These are phyloP conservation scores for Pseudocercospora musae DNA, from an alignment of 2,329 filamentous ascomycete species.

Conservation along the genomic window DNA sequence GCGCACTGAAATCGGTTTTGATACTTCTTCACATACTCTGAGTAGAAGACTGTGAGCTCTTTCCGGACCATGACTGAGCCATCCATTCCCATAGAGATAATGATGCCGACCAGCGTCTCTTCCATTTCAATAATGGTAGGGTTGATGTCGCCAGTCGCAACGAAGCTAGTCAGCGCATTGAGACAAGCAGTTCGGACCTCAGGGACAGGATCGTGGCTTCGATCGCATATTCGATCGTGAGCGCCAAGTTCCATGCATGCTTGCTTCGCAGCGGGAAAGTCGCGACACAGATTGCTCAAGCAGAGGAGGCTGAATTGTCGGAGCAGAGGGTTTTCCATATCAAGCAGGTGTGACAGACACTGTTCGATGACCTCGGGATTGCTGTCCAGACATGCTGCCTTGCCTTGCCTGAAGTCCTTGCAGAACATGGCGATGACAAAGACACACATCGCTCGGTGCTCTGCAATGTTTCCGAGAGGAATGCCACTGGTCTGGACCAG, in stretches of 20 bases:
- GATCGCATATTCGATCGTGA: conserved; percentile 72
- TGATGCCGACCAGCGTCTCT: conserved; percentile 81
- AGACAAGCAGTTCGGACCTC: conserved; percentile 93
- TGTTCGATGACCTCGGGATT: conserved; percentile 86
- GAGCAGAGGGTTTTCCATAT: conserved; percentile 81
- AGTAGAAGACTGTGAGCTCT: conserved; percentile 90
- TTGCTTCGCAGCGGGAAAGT: conserved; percentile 92
- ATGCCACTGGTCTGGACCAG: conserved; percentile 70
- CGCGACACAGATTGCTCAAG: conserved; percentile 89
- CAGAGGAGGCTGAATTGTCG: conserved; percentile 95
- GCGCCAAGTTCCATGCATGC: conserved; percentile 86
- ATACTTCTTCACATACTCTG: conserved; percentile 84
- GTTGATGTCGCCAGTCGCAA: conserved; percentile 64
- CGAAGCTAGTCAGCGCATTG: conserved; percentile 87
- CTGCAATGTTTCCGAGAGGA: conserved; percentile 80
- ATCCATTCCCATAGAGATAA: conserved; percentile 89
- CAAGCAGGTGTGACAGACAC: conserved; percentile 77
- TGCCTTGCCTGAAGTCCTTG: conserved; percentile 87
- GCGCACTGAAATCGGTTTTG: conserved; percentile 89
- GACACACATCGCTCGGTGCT: conserved; percentile 98
- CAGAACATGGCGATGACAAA: conserved; percentile 98
- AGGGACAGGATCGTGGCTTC: conserved; percentile 80
- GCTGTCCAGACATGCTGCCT: conserved; percentile 83
- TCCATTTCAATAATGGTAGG: conserved; percentile 49
- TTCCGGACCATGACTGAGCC: conserved; percentile 92